Base-by-base conservation (phyloP, 495 filamentous ascomycete species). In the Thozetella sp. region DNA sequence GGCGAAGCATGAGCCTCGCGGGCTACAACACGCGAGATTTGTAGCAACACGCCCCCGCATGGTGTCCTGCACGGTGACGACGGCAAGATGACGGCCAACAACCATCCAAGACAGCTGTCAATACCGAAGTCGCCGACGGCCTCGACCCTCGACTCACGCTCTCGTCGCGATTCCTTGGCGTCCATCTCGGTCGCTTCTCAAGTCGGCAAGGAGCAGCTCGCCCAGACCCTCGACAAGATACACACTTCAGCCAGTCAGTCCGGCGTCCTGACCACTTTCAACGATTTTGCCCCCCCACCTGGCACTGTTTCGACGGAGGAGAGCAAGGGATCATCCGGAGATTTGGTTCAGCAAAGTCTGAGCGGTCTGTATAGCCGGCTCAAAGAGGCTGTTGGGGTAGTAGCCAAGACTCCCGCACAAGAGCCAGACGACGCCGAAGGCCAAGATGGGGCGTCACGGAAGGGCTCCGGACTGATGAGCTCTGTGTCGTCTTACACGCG, bases 291-390 rank as follows among this genome's bases (percentile, higher is more conserved):
- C 12, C 84, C 79, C 51, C 88, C 76, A 60, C 90, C 76, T 55
- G 83, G 71, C 48, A 79, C 63, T 56, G 74, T 62, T 72, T 77
- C 85, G 2, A 73, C 76, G 19, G 72, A 73, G 23, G 92, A 96
- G 61, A 85, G 75, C 48, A 93, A 91, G 67, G 82, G 83, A 10
- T 76, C 89, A 22, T 78, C 88, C 17, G 85, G 86, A 17, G 92
- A 95, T 52, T 70, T 93, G 2, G 80, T 88, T 3, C 91, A 93
- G 54, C 89, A 92, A 66, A 92, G 93, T 1, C 71, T 97, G 27
- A 96, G 89, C 68, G 93, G 93, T 1, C 68, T 97, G 17, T 97
- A 96, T 70, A 93, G 80, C 76, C 86, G 91, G 19, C 80, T 97
- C 67, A 86, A 86, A 70, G 90, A 88, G 30, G 92, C 86, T 0